Evolutionary conservation across 208 protist species (phyloP), one percentile per base, ranked within the genome.

Genomic region (Leishmania tarentolae): DNA sequence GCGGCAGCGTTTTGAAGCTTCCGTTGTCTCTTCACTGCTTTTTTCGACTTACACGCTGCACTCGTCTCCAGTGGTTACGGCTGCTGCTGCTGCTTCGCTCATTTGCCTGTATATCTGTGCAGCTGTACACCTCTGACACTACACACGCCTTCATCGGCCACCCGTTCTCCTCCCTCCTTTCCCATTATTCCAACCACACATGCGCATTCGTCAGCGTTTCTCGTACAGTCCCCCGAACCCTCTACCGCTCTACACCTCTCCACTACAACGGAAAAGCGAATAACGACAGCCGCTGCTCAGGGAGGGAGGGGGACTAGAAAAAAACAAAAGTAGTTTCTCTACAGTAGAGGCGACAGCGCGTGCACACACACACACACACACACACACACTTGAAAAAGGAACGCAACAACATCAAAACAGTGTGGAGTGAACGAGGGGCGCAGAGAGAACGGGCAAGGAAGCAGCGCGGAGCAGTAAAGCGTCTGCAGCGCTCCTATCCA

Each of bases 321-420:
- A 70, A 35, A 24, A 44, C 5, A 47, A 24, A 5, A 13, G 11
- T 19, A 46, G n/a, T n/a, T n/a, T n/a, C n/a, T n/a, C 31, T 3
- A 35, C 31, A 70, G 40, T 4, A 46, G 11, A 42, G 11, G 40
- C 28, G 17, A 28, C 37, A 70, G 8, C 31, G 21, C 17, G 13
- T 31, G 13, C 61, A 42, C 57, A 63, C 57, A 63, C 57, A 63
- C 57, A 63, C 57, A 63, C 57, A 63, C 57, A 66, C 59, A 68
- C 61, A 68, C 31, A 0, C 61, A 37, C 21, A 24, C 28, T 13
- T 35, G 4, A 65, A 15, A 65, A 65, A 65, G 28, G 3, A 65
- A 35, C 21, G 59, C 11, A 65, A 65, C 59, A 37, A 65, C 59
- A 65, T 35, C 59, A 65, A 44, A 69, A n/a, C 1, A 42, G 28